Base-by-base conservation (phyloP, 2,329 filamentous ascomycete genomes). In the Trichophaea hybrida region DNA sequence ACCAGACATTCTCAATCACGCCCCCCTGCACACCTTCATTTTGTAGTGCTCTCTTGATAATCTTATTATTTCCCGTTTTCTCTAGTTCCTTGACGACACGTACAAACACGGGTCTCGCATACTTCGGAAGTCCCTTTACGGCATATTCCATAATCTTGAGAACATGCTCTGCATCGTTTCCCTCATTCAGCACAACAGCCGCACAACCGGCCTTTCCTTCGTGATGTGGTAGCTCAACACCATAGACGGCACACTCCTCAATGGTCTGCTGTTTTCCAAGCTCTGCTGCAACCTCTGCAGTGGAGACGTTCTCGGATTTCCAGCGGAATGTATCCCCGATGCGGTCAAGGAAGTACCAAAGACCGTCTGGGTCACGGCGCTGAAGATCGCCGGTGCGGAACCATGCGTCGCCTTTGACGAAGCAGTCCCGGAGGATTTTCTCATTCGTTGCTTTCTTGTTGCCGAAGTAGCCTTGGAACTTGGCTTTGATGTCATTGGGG, bases 341-440 rank as follows among this genome's bases (percentile, higher is more conserved):
- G 52, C 85, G 82, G 72, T 95, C 89, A 59, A 83, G 81, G 73
- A 95, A 95, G 74, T 78, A 93, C 70, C 83, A 79, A 2, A 83
- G 76, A 4, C 88, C 87, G 59, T 93, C 82, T 0, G 63, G 60
- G 64, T 89, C 85, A 73, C 78, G 80, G n/a, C 82, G 77, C 35
- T 93, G 74, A 15, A 93, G 77, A 68, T 95, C 89, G n/a, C 89
- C 89, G 0, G 86, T 85, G 31, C 88, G 81, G 75, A 89, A 94
- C 76, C 82, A 94, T 0, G 81, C 83, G 68, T 95, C 89, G 12
- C 85, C 88, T 68, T 84, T 84, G 60, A 73, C 74, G 64, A 93
- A 80, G 1, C 93, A 86, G 66, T 85, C 75, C 4, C 84, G 79
- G 62, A 93, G 71, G 51, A 94, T 78, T 73, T 94, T 94, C 64